Evolutionary conservation across 257 asterid genomes (phyloP), one percentile per base, ranked within the genome.

Genomic region (Scutellaria galericulata): DNA sequence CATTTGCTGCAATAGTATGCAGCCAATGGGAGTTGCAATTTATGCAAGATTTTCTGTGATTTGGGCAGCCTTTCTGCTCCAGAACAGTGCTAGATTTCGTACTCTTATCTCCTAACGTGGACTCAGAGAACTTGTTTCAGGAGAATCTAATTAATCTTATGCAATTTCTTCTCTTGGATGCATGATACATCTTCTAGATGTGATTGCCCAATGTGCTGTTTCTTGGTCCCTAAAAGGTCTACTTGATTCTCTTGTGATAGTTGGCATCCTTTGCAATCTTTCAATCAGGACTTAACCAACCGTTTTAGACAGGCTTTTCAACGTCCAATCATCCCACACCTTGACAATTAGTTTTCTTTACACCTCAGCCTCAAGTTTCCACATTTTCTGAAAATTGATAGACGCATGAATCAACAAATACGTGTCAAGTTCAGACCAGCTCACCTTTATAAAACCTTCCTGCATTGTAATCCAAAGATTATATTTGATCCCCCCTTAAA

Each of bases 321-420:
- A 24, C 11, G 42, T 27, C 42, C 15, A 13, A 27, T 11, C 10
- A 56, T 24, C 63, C 18, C 41, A 56, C 42, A 56, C 42, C 42
- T 5, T 24, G 41, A 27, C 41, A 56, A 56, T 56, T 56, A 56
- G 63, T 56, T 56, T 56, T 56, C 41, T 56, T 56, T 2, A 24
- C 63, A 56, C 42, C 41, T 56, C 37, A 57, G 63, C 63, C 63
- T 57, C 42, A 57, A 57, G 44, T 57, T 57, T 57, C 64, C 44
- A 24, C 44, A 27, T 57, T 57, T 54, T 55, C 2, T 20, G 7
- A 41, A 60, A 39, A 37, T 56, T n/a, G 50, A n/a, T 39, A 14
- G 15, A 50, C 13, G 47, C n/a, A 20, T 60, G 48, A 59, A 60
- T 39, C 45, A 13, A 58, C 22, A 39, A 40, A 10, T 40, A 1